A percentile compares a stretch with the other conserved stretches of the same genome.
Evolutionary conservation across 1,284 basidiomycete genomes (phyloP).

Genomic region (Rhizoctonia solani): DNA sequence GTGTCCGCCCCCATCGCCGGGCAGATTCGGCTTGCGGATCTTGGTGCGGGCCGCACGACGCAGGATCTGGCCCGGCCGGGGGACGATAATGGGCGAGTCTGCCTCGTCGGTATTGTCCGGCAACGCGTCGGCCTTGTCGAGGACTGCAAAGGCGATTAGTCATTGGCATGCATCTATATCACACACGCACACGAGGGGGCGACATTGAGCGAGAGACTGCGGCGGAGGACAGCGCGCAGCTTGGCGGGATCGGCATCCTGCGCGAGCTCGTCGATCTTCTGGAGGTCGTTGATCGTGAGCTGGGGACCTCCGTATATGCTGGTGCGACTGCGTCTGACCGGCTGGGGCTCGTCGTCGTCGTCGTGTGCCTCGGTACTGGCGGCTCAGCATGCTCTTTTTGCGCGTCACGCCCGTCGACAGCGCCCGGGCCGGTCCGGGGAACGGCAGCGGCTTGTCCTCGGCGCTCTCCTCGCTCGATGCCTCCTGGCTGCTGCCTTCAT

Average conservation of each 20-base stretch:
- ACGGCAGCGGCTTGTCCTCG: constrained; percentile 35
- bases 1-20: constrained; percentile 78
- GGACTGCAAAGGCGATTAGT: constrained; percentile 54
- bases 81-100: constrained; percentile 87
- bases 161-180: constrained; percentile 16
- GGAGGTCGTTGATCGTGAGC: constrained; percentile 88
- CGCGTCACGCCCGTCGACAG: constrained; percentile 61
- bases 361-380: constrained; percentile 83
- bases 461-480: neutral
- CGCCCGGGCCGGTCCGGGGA: constrained; percentile 47
- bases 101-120: constrained; percentile 76
- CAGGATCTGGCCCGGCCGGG: constrained; percentile 82
- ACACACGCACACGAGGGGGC: constrained; percentile 75
- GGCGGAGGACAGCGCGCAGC: constrained; percentile 78
- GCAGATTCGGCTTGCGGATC: constrained; percentile 84
- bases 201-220: constrained; percentile 87
- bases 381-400: constrained; percentile 87
- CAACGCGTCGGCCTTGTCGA: constrained; percentile 68
- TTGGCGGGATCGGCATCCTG: constrained; percentile 88
- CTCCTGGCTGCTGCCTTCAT: neutral
- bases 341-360: constrained; percentile 66
- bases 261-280: constrained; percentile 88
- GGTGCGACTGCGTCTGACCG: constrained; percentile 67
- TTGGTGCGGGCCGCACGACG: constrained; percentile 92
- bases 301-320: constrained; percentile 69